Percentiles rank a stretch among this genome's conserved stretches.
Conservation (phyloP, 805 yeast species). For the Clavispora fructus region DNA sequence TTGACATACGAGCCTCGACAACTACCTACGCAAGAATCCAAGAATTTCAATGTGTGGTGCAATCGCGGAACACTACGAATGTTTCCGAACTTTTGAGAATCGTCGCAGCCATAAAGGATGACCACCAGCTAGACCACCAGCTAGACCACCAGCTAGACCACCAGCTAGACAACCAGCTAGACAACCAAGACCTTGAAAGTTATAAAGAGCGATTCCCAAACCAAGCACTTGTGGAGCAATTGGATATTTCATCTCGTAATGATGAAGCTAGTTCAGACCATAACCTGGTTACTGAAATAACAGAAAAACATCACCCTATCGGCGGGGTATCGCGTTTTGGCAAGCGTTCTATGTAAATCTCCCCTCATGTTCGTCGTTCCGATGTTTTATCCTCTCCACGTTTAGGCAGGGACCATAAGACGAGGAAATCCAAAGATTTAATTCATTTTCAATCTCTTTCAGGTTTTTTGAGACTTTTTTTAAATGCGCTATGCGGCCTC, state of each 20-base stretch:
- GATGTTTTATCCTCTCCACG: constrained; percentile 13
- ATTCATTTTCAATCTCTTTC: too few relatives aligned
- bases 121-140: constrained; percentile 11
- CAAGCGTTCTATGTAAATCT: constrained; percentile 10
- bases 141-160: too few relatives aligned
- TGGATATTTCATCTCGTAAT: background rate
- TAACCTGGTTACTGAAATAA: background rate
- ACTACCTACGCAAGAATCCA: background rate
- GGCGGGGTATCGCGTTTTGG: constrained; percentile 16
- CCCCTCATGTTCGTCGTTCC: constrained; percentile 6
- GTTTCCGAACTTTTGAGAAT: constrained; percentile 11
- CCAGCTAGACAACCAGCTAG: constrained; percentile 14
- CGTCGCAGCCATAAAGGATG: constrained; percentile 12
- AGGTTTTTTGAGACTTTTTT: too few relatives aligned
- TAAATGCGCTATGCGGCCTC: too few relatives aligned
- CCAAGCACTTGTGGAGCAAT: constrained; percentile 8
- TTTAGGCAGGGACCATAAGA: background rate
- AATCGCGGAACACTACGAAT: constrained; percentile 3
- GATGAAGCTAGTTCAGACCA: background rate
- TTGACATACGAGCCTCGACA: background rate
- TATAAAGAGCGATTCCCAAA: constrained; percentile 9
- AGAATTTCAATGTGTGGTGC: background rate
- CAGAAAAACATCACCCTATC: constrained; percentile 9
- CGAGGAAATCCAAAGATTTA: too few relatives aligned
- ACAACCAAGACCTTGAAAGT: constrained; percentile 7